Evolutionary conservation across 257 asterid species (phyloP).

Genomic region (Solanum boliviense): DNA sequence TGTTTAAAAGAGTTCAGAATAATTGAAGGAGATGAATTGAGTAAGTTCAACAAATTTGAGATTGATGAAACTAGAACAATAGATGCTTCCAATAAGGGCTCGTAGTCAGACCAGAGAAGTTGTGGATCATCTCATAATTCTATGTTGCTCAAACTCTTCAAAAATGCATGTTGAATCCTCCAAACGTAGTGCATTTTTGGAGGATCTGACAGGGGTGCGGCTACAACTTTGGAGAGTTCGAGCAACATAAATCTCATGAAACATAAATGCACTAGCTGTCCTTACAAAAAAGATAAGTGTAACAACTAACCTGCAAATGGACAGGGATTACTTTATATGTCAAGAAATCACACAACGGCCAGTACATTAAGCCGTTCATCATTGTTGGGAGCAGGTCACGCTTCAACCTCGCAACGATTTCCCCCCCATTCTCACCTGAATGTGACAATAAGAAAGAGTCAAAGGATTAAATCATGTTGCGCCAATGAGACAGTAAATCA

Average conservation of each 20-base stretch:
- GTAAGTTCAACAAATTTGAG: background rate
- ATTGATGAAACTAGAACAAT: background rate
- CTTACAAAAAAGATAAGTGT: background rate
- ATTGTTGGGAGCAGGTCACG: constrained; percentile 80
- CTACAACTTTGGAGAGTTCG: background rate
- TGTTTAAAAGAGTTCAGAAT: background rate
- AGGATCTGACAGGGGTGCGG: background rate
- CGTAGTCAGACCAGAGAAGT: background rate
- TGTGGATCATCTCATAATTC: background rate
- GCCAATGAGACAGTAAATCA: background rate
- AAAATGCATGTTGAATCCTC: background rate
- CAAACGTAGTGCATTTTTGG: background rate
- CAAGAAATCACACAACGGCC: constrained; percentile 87
- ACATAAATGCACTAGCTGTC: background rate
- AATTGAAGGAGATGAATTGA: background rate
- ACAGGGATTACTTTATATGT: constrained; percentile 74
- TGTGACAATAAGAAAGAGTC: background rate
- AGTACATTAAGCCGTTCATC: constrained; percentile 61
- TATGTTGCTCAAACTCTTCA: background rate
- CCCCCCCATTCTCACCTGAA: constrained; percentile 58
- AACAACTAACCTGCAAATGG: constrained; percentile 56
- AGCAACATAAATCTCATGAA: background rate
- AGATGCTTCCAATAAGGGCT: background rate
- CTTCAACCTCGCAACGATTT: constrained; percentile 66
- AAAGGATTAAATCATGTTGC: background rate